Evolutionary conservation across 495 filamentous ascomycete genomes (phyloP).

Genomic region (Talaromyces borbonicus): DNA sequence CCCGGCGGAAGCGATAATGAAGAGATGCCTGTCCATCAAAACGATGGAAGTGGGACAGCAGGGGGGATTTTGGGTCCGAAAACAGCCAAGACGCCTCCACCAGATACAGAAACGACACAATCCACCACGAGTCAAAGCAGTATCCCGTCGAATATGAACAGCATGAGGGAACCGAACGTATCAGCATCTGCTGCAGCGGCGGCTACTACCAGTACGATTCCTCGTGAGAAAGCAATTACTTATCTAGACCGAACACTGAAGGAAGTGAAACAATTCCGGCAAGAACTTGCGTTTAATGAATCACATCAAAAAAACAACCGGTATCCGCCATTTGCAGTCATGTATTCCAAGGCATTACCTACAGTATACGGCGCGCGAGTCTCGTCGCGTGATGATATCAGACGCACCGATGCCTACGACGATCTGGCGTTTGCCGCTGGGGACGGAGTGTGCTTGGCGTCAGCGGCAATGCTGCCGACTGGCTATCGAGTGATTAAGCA

Average conservation of each 20-base stretch:
- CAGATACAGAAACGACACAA: conserved; percentile 4
- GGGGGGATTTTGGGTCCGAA: conserved; percentile 1
- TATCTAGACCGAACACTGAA: conserved; percentile 74
- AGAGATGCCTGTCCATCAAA: background rate
- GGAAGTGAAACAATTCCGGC: conserved; percentile 62
- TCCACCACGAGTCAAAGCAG: conserved; percentile 15
- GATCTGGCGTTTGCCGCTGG: conserved; percentile 78
- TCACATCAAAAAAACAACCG: conserved; percentile 49
- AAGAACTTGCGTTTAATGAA: conserved; percentile 52
- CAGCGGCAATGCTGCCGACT: conserved; percentile 73
- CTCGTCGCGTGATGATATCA: conserved; percentile 54
- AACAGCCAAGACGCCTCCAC: background rate
- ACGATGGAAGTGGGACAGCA: background rate
- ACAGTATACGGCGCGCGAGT: conserved; percentile 77
- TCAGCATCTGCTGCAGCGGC: too few species aligned
- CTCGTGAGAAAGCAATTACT: conserved; percentile 41
- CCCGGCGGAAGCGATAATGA: conserved; percentile 1
- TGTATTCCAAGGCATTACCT: conserved; percentile 81
- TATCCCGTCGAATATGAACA: conserved; percentile 1
- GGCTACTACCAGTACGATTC: conserved; percentile 35
- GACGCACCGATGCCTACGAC: conserved; percentile 71
- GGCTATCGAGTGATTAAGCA: conserved; percentile 65
- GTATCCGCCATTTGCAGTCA: conserved; percentile 76
- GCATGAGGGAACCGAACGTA: conserved; percentile 4
- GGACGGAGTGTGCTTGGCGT: conserved; percentile 82